phyloP scores from a whole-genome alignment of 805 yeast species.

The fission yeast (Schizosaccharomyces pombe) region DNA sequence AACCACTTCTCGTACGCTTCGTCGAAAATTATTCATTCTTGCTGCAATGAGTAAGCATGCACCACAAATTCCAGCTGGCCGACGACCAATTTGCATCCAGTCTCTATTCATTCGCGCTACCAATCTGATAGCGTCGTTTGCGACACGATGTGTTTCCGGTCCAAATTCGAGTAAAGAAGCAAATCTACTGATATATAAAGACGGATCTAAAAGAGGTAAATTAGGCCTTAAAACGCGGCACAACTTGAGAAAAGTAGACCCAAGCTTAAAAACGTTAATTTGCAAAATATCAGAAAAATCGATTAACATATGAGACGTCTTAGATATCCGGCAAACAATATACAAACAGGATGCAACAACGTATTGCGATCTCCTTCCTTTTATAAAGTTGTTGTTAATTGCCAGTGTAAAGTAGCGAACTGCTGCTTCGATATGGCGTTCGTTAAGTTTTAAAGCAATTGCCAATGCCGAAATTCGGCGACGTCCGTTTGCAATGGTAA shows the following conservation, averaged over 20 bases:
- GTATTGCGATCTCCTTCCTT: slow-evolving; percentile 89
- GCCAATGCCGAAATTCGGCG: slow-evolving; percentile 63
- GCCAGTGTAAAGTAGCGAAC: slow-evolving; percentile 77
- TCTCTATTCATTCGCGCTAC: slow-evolving; percentile 83
- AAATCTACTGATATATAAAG: slow-evolving; percentile 78
- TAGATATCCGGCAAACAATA: slow-evolving; percentile 76
- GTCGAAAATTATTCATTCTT: slow-evolving; percentile 81
- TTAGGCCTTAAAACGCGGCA: slow-evolving; percentile 37
- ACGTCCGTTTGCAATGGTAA: slow-evolving; percentile 58
- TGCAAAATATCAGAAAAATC: slow-evolving; percentile 80
- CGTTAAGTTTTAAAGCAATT: slow-evolving; percentile 53
- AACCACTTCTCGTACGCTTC: slow-evolving; percentile 82
- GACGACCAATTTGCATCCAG: slow-evolving; percentile 89
- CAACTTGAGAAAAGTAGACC: slow-evolving; percentile 84
- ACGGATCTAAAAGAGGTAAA: slow-evolving; percentile 85
- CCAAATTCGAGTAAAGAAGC: slow-evolving; percentile 71
- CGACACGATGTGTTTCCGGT: slow-evolving; percentile 42
- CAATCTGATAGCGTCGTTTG: slow-evolving; percentile 63
- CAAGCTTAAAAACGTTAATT: slow-evolving; percentile 79
- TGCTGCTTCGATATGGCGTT: slow-evolving; percentile 66
- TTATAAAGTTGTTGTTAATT: slow-evolving; percentile 68
- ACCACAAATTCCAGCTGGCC: slow-evolving; percentile 97
- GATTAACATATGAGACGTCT: slow-evolving; percentile 84
- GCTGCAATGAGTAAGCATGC: slow-evolving; percentile 86
- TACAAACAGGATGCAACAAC: slow-evolving; percentile 88